phyloP scores from a whole-genome alignment of 2,329 filamentous ascomycete genomes.

The Hypoxylon sp. region DNA sequence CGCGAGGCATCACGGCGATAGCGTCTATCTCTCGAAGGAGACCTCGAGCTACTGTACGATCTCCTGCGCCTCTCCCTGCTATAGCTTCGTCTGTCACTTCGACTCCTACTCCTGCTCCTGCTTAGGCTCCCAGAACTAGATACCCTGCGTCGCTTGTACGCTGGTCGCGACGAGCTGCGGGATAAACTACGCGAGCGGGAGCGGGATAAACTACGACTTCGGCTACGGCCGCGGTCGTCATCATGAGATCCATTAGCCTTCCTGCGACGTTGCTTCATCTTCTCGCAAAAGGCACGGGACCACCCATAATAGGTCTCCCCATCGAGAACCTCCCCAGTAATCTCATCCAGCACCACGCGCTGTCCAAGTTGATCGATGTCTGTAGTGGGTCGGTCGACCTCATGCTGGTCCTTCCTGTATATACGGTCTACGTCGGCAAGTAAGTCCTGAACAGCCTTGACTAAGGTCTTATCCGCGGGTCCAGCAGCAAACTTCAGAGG shows the following conservation, averaged over 20 bases:
- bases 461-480: constrained; percentile 74
- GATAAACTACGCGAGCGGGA: constrained; percentile 51
- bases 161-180: constrained; percentile 52
- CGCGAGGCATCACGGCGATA: constrained; percentile 40
- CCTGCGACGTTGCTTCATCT: constrained; percentile 73
- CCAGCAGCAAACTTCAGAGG: constrained; percentile 77
- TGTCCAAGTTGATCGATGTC: constrained; percentile 84
- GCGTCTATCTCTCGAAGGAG: constrained; percentile 42
- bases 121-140: constrained; percentile 52
- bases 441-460: constrained; percentile 75
- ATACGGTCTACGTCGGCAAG: constrained; percentile 77
- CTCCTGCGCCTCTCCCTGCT: constrained; percentile 45
- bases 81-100: constrained; percentile 43
- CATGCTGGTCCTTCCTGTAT: constrained; percentile 65
- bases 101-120: constrained; percentile 51
- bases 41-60: constrained; percentile 50
- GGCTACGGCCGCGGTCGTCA: constrained; percentile 48
- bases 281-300: constrained; percentile 83
- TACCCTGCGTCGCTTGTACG: constrained; percentile 56
- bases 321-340: constrained; percentile 72
- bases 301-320: constrained; percentile 89
- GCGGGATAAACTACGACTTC: constrained; percentile 51
- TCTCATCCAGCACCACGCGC: constrained; percentile 70
- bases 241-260: constrained; percentile 46
- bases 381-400: constrained; percentile 60